Evolutionary conservation across 495 filamentous ascomycete genomes (phyloP).

Genomic region (Trichoderma orchidacearum): DNA sequence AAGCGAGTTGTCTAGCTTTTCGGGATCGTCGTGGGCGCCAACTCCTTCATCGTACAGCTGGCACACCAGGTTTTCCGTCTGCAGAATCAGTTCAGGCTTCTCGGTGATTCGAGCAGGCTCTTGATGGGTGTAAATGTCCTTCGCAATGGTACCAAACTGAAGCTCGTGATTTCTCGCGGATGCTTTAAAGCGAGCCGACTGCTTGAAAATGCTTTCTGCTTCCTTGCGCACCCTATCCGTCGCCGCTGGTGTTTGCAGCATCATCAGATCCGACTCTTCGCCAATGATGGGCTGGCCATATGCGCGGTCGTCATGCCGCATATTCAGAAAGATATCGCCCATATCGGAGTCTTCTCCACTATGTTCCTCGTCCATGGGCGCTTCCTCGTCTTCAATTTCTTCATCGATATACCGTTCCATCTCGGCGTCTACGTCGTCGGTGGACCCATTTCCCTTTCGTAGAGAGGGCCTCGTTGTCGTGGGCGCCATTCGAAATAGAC

Average conservation of each 20-base stretch:
- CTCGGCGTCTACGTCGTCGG: conserved; percentile 17
- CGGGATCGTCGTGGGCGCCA: conserved; percentile 35
- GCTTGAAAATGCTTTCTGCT: conserved; percentile 29
- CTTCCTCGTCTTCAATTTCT: conserved; percentile 21
- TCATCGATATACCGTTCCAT: conserved; percentile 10
- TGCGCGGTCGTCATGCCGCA: conserved; percentile 7
- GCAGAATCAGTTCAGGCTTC: conserved; percentile 37
- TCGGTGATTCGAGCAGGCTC: conserved; percentile 30
- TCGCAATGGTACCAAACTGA: conserved; percentile 34
- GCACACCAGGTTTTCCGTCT: conserved; percentile 38
- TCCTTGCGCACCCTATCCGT: conserved; percentile 28
- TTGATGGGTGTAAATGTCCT: conserved; percentile 32
- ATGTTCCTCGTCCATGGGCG: conserved; percentile 11
- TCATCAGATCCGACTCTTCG: conserved; percentile 25
- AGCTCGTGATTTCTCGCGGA: conserved; percentile 18
- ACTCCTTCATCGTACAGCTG: conserved; percentile 44
- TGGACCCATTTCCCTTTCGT: conserved; percentile 5
- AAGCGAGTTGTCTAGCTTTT: conserved; percentile 39
- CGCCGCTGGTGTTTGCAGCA: conserved; percentile 32
- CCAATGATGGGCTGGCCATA: conserved; percentile 8
- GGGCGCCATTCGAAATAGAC: conserved; percentile 9
- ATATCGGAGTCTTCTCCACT: conserved; percentile 10
- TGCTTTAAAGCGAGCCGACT: conserved; percentile 21
- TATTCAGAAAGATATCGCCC: conserved; percentile 18
- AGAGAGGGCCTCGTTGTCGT: not conserved